Conservation (phyloP, 1,139 yeast species). For the Taiozyma sp. region DNA sequence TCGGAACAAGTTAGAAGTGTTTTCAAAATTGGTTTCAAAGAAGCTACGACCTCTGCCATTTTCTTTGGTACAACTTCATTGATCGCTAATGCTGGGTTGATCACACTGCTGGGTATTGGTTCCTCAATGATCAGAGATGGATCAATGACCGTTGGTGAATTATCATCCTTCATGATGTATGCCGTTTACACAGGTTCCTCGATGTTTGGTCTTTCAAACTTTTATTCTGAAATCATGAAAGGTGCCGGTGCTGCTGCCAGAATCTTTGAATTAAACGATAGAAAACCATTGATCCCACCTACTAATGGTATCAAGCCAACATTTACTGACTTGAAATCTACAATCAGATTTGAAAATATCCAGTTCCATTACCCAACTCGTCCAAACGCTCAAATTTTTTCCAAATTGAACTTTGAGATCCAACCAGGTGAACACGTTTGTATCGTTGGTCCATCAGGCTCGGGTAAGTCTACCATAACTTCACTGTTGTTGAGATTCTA, state of each 20-base stretch:
- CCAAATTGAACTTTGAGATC: conserved; percentile 57
- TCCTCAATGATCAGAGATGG: conserved; percentile 74
- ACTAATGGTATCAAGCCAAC: conserved; percentile 41
- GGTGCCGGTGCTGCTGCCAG: conserved; percentile 97
- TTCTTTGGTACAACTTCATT: conserved; percentile 81
- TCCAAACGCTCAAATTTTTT: conserved; percentile 66
- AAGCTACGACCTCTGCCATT: conserved; percentile 73
- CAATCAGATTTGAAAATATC: conserved; percentile 60
- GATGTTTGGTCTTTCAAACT: conserved; percentile 85
- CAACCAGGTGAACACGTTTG: conserved; percentile 77
- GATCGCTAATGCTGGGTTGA: conserved; percentile 74
- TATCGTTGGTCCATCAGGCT: conserved; percentile 88
- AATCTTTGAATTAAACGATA: conserved; percentile 80
- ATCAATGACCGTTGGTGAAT: conserved; percentile 77
- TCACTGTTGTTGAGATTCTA: conserved; percentile 71
- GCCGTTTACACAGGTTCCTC: conserved; percentile 94
- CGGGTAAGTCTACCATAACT: conserved; percentile 86
- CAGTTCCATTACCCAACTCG: conserved; percentile 85
- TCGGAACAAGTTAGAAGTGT: conserved; percentile 73
- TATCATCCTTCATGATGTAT: conserved; percentile 92
- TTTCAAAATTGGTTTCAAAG: conserved; percentile 71
- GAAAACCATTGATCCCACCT: conserved; percentile 67
- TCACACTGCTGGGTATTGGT: conserved; percentile 76
- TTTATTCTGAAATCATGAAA: conserved; percentile 92
- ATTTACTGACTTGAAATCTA: conserved; percentile 39